Evolutionary conservation across 1,139 yeast species (phyloP), one percentile per base, ranked within the genome.

Genomic region (Taphrina sp.): DNA sequence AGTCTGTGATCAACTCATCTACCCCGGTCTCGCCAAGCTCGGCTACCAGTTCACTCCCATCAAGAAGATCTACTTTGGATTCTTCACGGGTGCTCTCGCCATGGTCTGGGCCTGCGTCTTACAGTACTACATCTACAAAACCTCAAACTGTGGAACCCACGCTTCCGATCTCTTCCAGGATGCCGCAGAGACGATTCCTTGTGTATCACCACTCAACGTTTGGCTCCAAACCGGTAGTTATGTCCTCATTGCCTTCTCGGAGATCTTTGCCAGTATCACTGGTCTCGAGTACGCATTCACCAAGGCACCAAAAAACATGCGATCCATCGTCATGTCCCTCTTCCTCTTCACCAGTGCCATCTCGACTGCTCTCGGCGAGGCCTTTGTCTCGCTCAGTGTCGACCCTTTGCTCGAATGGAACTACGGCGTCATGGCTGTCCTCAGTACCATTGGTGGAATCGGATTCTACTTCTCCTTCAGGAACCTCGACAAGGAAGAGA

Each of bases 51-150:
- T 72, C 66, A 63, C 64, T 49, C 76, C 95, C 37, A 80, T 86
- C 63, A 76, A 88, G 60, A 81, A 85, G 69, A 88, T 89, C 64
- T 75, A 78, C 66, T 74, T 76, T 62, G 96, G 96, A 8, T 88
- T 88, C 74, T 70, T 83, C 69, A 75, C 85, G 58, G 89, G 83
- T 55, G 70, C 89, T 5, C 65, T 76, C 41, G 78, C 95, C 35
- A 84, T 86, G 83, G 78, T 82, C 34, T 81, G 84, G 67, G 94
- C 95, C 57, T 90, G 95, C 14, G 82, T 85, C 42, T 76, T 86
- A 62, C 96, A 89, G 72, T 80, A 81, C 66, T 51, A 33, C 42
- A 82, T 89, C 61, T 88, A 88, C 73, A 68, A 71, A 51, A 74
- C 85, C 5, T 87, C 88, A 20, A 90, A 92, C 59, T 87, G 95